These are phyloP conservation scores for Bertia moriformis DNA, from an alignment of 2,329 filamentous ascomycete species.

Conservation along the genomic window DNA sequence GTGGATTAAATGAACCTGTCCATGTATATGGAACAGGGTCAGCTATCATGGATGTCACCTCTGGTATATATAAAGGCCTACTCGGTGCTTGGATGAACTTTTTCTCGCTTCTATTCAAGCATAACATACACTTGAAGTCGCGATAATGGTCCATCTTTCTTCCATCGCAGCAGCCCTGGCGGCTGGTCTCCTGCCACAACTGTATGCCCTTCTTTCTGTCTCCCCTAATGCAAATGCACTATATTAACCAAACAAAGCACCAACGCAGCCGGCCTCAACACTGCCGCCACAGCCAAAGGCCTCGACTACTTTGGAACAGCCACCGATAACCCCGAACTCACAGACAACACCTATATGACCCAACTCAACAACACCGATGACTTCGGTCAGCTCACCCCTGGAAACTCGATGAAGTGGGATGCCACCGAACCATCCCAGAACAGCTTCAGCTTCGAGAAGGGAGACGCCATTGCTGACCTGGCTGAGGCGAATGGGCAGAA, in stretches of 20 bases:
- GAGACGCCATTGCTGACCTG: slow-evolving; percentile 21
- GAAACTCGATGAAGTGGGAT: slow-evolving; percentile 26
- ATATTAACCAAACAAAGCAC: no score
- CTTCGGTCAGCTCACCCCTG: slow-evolving; percentile 35
- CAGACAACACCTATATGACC: slow-evolving; percentile 28
- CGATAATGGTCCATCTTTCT: not conserved
- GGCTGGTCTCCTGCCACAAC: no score
- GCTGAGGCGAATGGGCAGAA: slow-evolving; percentile 16
- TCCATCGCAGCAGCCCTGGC: not conserved
- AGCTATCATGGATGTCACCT: no score
- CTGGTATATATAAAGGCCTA: no score
- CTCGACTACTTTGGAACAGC: slow-evolving; percentile 32
- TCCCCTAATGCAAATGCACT: no score
- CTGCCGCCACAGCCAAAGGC: not conserved
- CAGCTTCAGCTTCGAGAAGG: slow-evolving; percentile 34
- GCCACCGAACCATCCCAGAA: slow-evolving; percentile 31
- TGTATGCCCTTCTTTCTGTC: no score
- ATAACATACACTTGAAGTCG: no score
- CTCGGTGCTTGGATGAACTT: no score
- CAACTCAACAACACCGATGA: slow-evolving; percentile 30
- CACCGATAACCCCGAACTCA: slow-evolving; percentile 28
- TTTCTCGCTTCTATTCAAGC: no score
- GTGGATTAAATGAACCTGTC: no score
- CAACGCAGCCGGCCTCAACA: not conserved
- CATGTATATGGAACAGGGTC: no score